Base-by-base conservation (phyloP, 495 filamentous ascomycete species). In the Neurospora discreta region DNA sequence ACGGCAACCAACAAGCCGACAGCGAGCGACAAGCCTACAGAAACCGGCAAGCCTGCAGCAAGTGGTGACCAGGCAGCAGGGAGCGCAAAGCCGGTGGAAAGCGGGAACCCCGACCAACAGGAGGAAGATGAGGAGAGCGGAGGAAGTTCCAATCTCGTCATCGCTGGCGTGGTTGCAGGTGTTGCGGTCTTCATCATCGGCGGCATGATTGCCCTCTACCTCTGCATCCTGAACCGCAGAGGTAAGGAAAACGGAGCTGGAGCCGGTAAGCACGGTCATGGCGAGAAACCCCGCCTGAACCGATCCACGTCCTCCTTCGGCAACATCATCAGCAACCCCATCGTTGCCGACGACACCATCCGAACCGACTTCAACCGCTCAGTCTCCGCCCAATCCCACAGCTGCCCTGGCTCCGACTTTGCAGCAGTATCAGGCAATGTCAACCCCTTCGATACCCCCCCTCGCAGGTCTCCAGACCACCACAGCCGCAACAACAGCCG, bases 221-320 rank as follows among this genome's bases (percentile, higher is more conserved):
- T 77, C 13, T 65, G 81, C 13, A 58, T 75, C 18, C 79, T 79
- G 65, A 80, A 75, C 70, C 72, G 74, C 71, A 13, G 72, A 70
- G 41, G 26, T 52, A 30, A 74, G 70, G 42, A 42, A 70, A 20
- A 44, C 4, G 36, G 68, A 46, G 40, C 18, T 36, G 39, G 69
- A 67, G n/a, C 39, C 72, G 0, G 70, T 75, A 10, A 73, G 83
- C 15, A 33, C 15, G 52, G 52, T 7, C 52, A 65, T 65, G 52
- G 26, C 26, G 52, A 65, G 52, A 65, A 65, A 33, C 52, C 52
- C 26, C 52, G 52, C 52, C 52, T 65, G 52, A 65, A 65, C 41
- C 75, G 86, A 76, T 73, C 86, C 77, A 73, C 85, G 71, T 80
- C 79, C 9, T 82, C 82, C 3, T 83, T 85, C 69, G 83, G 83